phyloP scores from a whole-genome alignment of 1,284 basidiomycete species.

The Stereum hirsutum region DNA sequence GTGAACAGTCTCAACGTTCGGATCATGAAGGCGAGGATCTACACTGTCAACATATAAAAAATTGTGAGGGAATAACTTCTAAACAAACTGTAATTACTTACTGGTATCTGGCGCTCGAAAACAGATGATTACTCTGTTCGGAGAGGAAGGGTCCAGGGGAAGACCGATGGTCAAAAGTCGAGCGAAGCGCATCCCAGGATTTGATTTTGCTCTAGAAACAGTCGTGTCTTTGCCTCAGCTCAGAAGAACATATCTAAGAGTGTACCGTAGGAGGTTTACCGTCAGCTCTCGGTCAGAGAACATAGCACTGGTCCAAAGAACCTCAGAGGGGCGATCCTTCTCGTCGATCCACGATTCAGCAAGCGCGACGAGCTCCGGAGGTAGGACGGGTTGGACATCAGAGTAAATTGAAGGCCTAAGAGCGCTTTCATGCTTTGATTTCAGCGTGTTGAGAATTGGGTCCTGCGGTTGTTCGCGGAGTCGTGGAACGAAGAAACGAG shows the following conservation, averaged over 20 bases:
- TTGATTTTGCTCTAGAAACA: slow-evolving; percentile 28
- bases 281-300: too few species aligned
- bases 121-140: slow-evolving; percentile 44
- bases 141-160: slow-evolving; percentile 48
- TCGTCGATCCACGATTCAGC: slow-evolving; percentile 6
- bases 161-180: slow-evolving; percentile 19
- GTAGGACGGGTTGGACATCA: slow-evolving; percentile 9
- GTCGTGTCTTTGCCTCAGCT: too few species aligned
- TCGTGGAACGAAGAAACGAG: slow-evolving; percentile 47
- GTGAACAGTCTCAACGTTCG: slow-evolving; percentile 28
- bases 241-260: too few species aligned
- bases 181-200: slow-evolving; percentile 53
- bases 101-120: slow-evolving; percentile 46
- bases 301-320: too few species aligned
- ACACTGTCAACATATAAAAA: slow-evolving; percentile 17
- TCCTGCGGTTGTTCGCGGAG: slow-evolving; percentile 65
- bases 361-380: slow-evolving; percentile 18
- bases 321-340: too few species aligned
- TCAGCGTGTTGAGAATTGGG: slow-evolving; percentile 56
- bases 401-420: neutral
- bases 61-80: neutral
- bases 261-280: too few species aligned
- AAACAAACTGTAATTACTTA: slow-evolving; percentile 22
- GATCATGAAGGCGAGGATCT: slow-evolving; percentile 32
- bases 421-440: slow-evolving; percentile 17